Base-by-base conservation (phyloP, 2,329 filamentous ascomycete genomes). In the Triangularia setosa region DNA sequence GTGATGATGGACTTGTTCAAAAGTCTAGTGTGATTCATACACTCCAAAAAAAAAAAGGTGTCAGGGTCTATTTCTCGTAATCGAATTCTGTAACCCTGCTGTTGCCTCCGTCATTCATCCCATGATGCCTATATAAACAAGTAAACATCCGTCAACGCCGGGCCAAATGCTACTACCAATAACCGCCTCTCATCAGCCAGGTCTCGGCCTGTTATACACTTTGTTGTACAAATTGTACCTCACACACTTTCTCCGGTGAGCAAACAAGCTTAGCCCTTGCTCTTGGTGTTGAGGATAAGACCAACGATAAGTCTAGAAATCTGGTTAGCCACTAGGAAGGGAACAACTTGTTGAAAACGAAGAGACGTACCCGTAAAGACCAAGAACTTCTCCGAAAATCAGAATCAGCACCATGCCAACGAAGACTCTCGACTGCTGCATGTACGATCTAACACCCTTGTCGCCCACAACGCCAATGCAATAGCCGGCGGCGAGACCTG, bases 341-440 rank as follows among this genome's bases (percentile, higher is more conserved):
- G 57, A 28, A 48, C 40, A 30, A 33, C n/a, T 16, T 21, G 16
- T 33, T 21, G 2, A 12, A 21, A 12, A 1, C 33, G 23, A 5
- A 28, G 21, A 83, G 21, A 83, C 90, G 71, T 83, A 97, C 92
- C 95, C 95, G 74, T 99, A 99, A 30, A 99, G 88, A 77, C 95
- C 95, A 75, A 99, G 77, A 18, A 99, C 95, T 83, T 99, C 95
- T 64, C 92, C 95, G 76, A 99, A 99, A 86, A 99, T 99, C 68
- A 98, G 85, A 71, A 98, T 98, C 73, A 99, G 81, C 56, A 99
- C 94, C 95, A 98, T 98, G 78, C 95, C 95, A 58, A 99, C 95
- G 72, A 97, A 99, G 70, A 99, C 90, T 68, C 94, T 87, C 58
- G 91, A 96, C 79, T 99, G 95, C 73, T 92, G 87, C 93, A 99